Evolutionary conservation across 345 rosid genomes (phyloP).

Genomic region (Syzygium jambos): DNA sequence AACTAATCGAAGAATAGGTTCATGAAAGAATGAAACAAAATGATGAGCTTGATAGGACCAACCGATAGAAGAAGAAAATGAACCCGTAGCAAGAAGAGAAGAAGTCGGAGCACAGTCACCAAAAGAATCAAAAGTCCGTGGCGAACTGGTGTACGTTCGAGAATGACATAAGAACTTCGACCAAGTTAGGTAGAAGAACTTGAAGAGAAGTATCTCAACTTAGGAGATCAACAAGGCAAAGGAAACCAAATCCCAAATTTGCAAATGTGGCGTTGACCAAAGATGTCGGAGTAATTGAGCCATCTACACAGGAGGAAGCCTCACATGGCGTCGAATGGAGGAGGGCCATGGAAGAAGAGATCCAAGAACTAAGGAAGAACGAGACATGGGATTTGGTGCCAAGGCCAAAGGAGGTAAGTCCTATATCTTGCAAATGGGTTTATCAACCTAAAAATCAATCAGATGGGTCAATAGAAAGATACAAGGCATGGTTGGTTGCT

Average conservation of each 20-base stretch:
- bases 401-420: too few relatives aligned
- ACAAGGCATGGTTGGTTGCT: too few relatives aligned
- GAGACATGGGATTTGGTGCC: background rate
- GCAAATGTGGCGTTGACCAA: background rate
- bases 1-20: background rate
- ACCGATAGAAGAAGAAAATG: background rate
- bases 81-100: too few relatives aligned
- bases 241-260: background rate
- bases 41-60: background rate
- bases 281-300: background rate
- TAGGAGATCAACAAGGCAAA: background rate
- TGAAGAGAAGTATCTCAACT: too few relatives aligned
- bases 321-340: background rate
- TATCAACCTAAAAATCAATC: too few relatives aligned
- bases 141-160: background rate
- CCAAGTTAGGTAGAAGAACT: background rate
- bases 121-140: background rate
- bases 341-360: background rate
- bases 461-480: too few relatives aligned
- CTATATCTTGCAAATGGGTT: too few relatives aligned
- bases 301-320: background rate
- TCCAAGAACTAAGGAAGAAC: background rate
- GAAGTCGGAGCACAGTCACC: background rate
- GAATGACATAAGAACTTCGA: background rate
- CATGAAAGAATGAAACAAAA: too few relatives aligned